These are phyloP conservation scores for Phyllosticta capitalensis DNA, from an alignment of 2,329 filamentous ascomycete species.

Conservation along the genomic window DNA sequence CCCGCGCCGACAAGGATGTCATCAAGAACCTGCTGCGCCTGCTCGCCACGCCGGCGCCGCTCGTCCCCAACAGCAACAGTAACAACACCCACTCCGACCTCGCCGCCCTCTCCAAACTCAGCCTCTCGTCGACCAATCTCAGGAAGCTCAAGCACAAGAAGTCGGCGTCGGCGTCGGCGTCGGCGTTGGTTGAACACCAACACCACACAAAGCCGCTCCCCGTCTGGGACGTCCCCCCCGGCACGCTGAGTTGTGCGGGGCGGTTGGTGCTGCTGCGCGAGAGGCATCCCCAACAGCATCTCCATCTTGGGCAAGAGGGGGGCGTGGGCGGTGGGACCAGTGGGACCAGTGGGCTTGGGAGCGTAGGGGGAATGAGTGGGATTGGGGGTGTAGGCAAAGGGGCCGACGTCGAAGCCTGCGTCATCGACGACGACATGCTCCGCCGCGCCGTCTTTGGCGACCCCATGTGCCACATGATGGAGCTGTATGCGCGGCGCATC, in stretches of 20 bases:
- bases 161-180: conserved; percentile 13
- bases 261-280: conserved; percentile 54
- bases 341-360: background rate
- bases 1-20: conserved; percentile 67
- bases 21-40: conserved; percentile 63
- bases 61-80: too few relatives aligned
- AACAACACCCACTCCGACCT: background rate
- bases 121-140: background rate
- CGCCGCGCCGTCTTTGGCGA: conserved; percentile 70
- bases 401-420: conserved; percentile 54
- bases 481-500: conserved; percentile 61
- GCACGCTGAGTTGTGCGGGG: conserved; percentile 61
- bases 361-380: too few relatives aligned
- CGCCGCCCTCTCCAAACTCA: background rate
- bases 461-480: conserved; percentile 72
- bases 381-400: too few relatives aligned
- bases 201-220: too few relatives aligned
- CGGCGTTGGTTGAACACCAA: too few relatives aligned
- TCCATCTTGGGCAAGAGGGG: too few relatives aligned
- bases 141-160: conserved; percentile 10
- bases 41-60: conserved; percentile 52
- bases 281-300: too few relatives aligned
- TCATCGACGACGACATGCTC: conserved; percentile 58
- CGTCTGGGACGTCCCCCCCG: conserved; percentile 59
- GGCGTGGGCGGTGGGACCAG: background rate